Evolutionary conservation across 2,329 filamentous ascomycete genomes (phyloP).

Genomic region (Madurella mycetomatis): DNA sequence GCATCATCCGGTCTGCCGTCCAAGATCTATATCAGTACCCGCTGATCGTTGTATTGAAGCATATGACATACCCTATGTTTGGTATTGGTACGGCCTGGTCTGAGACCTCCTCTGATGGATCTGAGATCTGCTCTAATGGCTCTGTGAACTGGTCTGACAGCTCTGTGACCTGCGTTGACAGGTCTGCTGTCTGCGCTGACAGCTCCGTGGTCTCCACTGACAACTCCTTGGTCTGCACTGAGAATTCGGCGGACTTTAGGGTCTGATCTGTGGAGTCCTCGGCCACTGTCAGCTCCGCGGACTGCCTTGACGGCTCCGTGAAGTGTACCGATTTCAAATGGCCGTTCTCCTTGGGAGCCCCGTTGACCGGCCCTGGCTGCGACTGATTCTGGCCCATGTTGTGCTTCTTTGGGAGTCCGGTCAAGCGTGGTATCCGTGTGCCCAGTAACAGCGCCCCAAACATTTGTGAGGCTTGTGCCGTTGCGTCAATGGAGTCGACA

Average conservation of each 20-base stretch:
- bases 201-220: neutral
- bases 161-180: neutral
- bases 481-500: too few relatives aligned
- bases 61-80: neutral
- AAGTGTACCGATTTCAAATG: too few relatives aligned
- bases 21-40: neutral
- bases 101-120: too few relatives aligned
- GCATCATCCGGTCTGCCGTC: neutral
- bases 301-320: neutral
- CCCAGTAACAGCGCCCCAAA: neutral
- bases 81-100: neutral
- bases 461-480: neutral
- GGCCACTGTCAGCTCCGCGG: neutral
- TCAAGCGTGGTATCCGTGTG: neutral
- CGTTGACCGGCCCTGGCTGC: neutral
- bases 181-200: neutral
- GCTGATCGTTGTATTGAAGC: neutral
- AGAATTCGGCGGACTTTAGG: too few relatives aligned
- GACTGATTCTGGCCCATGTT: neutral
- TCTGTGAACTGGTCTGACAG: too few relatives aligned
- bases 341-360: neutral
- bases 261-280: too few relatives aligned
- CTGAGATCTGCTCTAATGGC: too few relatives aligned
- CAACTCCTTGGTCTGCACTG: too few relatives aligned
- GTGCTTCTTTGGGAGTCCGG: neutral